Conservation (phyloP, 345 rosid species). For the Anacardium occidentale region DNA sequence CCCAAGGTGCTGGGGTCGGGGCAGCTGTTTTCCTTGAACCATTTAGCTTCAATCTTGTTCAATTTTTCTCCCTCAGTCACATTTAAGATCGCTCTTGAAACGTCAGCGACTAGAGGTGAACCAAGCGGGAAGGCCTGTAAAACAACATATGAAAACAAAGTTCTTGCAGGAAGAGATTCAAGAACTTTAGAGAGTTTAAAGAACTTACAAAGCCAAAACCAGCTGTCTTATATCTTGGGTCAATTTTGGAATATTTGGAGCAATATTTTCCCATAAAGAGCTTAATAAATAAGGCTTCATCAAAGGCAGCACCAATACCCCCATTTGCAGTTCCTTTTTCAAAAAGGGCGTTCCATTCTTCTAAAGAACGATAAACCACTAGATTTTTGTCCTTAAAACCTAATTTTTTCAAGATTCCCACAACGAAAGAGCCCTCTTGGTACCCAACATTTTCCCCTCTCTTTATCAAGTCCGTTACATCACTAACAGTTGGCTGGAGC, state of each 20-base stretch:
- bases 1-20: conserved; percentile 11
- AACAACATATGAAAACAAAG: neutral
- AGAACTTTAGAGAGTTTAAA: neutral
- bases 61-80: conserved; percentile 33
- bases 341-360: conserved; percentile 35
- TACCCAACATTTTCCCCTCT: conserved; percentile 44
- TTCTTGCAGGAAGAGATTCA: no score
- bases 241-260: conserved; percentile 33
- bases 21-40: conserved; percentile 27
- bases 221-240: conserved; percentile 26
- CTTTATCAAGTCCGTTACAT: conserved; percentile 35
- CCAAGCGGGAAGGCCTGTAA: conserved; percentile 40
- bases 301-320: conserved; percentile 39
- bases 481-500: conserved; percentile 44
- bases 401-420: conserved; percentile 24
- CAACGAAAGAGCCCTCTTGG: conserved; percentile 36
- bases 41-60: conserved; percentile 27
- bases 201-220: conserved; percentile 49
- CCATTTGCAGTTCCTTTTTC: conserved; percentile 30
- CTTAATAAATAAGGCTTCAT: conserved; percentile 35
- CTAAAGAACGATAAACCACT: neutral
- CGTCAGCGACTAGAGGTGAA: conserved; percentile 41
- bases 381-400: conserved; percentile 25
- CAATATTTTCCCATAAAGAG: conserved; percentile 39
- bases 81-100: conserved; percentile 43